Evolutionary conservation across 805 yeast species (phyloP), one percentile per base, ranked within the genome.

Genomic region (Torulaspora microellipsoides): DNA sequence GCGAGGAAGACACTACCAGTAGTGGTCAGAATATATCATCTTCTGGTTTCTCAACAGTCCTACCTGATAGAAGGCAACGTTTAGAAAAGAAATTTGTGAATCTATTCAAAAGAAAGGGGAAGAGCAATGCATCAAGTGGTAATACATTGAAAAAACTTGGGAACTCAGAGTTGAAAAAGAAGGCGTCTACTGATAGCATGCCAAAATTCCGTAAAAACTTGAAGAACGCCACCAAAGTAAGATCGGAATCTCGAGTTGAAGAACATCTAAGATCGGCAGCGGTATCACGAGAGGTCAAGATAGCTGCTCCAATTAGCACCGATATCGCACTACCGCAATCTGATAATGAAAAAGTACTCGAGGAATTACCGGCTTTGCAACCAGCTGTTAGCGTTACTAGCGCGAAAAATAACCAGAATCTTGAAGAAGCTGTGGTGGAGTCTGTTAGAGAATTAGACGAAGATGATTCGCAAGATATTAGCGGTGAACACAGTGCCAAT

Each of bases 51-150:
- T 31, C 35, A 27, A 31, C 39, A 29, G 31, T 40, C 10, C 27
- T 32, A 8, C 32, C 45, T 12, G 38, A 32, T 27, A 31, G 31
- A 8, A 45, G 45, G 20, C 54, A 46, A 31, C 45, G 46, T 10
- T 43, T 53, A 10, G 61, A 58, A 37, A 55, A 59, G 39, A 58
- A 58, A 39, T 53, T 60, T 36, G 62, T 52, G 7, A 58, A 46
- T 31, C 42, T 54, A 14, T 53, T 51, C 36, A 47, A 44, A 34
- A 43, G 51, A 13, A 52, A 51, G 33, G 45, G 40, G 8, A 43
- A 45, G 20, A 39, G 31, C 10, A 42, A 46, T 27, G 8, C 38
- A 5, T 9, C 47, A 9, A 38, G 33, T 10, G 33, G 14, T 20
- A 42, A 31, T 10, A n/a, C 31, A 13, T 28, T 37, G 5, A 39